Evolutionary conservation across 2,329 filamentous ascomycete species (phyloP).

Genomic region (Coniochaeta prunicola): DNA sequence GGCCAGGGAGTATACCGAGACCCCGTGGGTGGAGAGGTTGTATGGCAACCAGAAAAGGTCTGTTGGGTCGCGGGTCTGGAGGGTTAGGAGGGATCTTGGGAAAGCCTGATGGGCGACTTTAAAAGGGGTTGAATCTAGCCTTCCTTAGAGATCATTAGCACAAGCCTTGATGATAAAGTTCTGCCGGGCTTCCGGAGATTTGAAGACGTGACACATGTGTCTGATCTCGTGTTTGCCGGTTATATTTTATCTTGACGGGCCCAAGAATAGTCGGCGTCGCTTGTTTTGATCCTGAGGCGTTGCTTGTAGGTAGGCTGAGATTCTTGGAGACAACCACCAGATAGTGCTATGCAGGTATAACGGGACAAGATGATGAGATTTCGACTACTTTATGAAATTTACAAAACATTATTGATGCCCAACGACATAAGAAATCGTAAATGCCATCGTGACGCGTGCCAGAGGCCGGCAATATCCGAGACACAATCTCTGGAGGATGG

Average conservation of each 20-base stretch:
- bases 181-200: too few species aligned
- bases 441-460: not conserved
- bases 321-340: not conserved
- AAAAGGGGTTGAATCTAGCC: not conserved
- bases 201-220: too few species aligned
- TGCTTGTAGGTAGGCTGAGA: not conserved
- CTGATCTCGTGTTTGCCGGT: too few species aligned
- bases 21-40: constrained; percentile 54
- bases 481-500: not conserved
- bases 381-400: not conserved
- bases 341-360: not conserved
- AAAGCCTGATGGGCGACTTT: constrained; percentile 16
- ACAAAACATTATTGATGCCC: not conserved
- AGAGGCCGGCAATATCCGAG: not conserved
- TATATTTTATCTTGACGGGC: too few species aligned
- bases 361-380: not conserved
- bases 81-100: constrained; percentile 56
- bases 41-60: constrained; percentile 47
- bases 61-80: constrained; percentile 54
- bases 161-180: too few species aligned
- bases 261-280: too few species aligned
- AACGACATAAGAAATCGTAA: not conserved
- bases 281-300: too few species aligned
- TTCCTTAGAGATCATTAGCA: too few species aligned
- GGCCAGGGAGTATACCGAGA: constrained; percentile 18